Evolutionary conservation across 1,284 basidiomycete species (phyloP).

Genomic region (Cutaneotrichosporon sp.): DNA sequence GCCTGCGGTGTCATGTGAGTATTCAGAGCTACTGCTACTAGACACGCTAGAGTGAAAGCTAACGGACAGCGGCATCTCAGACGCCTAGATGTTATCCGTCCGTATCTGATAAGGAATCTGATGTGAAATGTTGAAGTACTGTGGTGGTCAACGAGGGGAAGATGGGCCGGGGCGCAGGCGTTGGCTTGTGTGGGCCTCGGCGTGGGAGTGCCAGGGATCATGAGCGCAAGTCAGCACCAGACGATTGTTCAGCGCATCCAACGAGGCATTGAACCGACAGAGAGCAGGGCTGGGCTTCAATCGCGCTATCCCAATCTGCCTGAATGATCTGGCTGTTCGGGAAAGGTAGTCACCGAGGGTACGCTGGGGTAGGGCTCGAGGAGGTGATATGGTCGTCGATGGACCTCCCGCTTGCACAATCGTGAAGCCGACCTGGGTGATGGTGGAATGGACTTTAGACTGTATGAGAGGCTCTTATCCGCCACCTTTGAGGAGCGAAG

Average conservation of each 20-base stretch:
- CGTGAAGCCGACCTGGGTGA: neutral
- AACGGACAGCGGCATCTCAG: constrained; percentile 5
- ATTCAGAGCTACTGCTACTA: neutral
- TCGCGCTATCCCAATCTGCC: neutral
- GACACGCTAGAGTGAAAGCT: neutral
- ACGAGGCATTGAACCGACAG: too few relatives aligned
- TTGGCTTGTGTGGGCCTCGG: too few relatives aligned
- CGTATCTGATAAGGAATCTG: constrained; percentile 4
- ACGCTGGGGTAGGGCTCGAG: neutral
- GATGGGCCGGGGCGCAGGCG: neutral
- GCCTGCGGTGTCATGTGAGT: constrained; percentile 68
- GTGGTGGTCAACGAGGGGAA: neutral
- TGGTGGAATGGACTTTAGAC: too few relatives aligned
- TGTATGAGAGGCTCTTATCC: too few relatives aligned
- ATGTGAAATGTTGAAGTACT: constrained; percentile 3
- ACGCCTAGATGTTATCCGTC: neutral
- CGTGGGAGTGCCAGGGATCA: too few relatives aligned
- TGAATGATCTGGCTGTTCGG: neutral
- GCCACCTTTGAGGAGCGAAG: too few relatives aligned
- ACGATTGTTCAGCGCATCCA: too few relatives aligned
- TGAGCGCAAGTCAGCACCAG: too few relatives aligned
- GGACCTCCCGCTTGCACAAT: neutral
- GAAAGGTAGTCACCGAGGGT: neutral
- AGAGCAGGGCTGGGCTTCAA: neutral
- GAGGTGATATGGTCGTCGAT: neutral